A percentile compares a stretch with the other conserved stretches of the same genome.
phyloP scores from a whole-genome alignment of 2,329 filamentous ascomycete species.

The Trichocomaceae sp. region DNA sequence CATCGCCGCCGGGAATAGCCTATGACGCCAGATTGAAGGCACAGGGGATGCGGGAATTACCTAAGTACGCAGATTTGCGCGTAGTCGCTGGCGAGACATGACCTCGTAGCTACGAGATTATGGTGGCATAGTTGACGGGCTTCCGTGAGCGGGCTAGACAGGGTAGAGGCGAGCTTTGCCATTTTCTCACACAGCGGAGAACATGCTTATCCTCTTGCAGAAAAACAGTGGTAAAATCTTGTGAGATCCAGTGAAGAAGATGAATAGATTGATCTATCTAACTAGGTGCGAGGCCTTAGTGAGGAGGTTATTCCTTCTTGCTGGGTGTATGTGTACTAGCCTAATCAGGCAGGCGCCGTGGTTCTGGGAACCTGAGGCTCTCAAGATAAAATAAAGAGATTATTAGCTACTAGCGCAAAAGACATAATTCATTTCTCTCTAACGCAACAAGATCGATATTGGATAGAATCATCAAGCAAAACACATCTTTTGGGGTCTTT shows the following conservation, averaged over 20 bases:
- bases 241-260: too few relatives aligned
- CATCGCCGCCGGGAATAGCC: constrained; percentile 47
- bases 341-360: too few relatives aligned
- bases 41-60: constrained; percentile 54
- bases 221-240: too few relatives aligned
- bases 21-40: constrained; percentile 57
- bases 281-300: too few relatives aligned
- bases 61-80: constrained; percentile 52
- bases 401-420: neutral
- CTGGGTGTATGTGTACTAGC: too few relatives aligned
- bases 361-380: too few relatives aligned
- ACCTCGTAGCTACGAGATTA: constrained; percentile 42
- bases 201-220: neutral
- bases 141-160: constrained; percentile 32
- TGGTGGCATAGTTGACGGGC: constrained; percentile 42
- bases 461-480: neutral
- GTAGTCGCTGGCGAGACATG: constrained; percentile 50
- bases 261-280: too few relatives aligned
- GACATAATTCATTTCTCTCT: neutral
- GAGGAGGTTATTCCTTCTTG: too few relatives aligned
- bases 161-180: neutral
- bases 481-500: neutral
- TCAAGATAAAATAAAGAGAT: neutral
- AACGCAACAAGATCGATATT: neutral
- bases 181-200: constrained; percentile 2